These are phyloP conservation scores for Exserohilum turcica DNA, from an alignment of 2,329 filamentous ascomycete species.

Conservation along the genomic window DNA sequence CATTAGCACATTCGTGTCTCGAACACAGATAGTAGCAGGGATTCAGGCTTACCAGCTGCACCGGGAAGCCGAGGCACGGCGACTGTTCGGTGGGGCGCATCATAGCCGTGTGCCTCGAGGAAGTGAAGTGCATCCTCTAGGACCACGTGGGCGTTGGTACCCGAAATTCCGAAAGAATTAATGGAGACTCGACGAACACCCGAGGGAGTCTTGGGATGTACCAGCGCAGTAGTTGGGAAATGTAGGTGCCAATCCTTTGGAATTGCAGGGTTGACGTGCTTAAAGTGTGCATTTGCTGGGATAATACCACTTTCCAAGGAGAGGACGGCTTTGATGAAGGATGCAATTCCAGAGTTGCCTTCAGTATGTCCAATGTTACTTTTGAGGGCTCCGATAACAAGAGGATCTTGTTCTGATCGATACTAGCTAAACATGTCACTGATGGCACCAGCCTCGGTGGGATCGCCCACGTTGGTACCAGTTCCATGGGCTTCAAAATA, in stretches of 20 bases:
- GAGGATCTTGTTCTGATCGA: conserved; percentile 15
- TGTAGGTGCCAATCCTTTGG: neutral
- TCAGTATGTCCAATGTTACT: conserved; percentile 47
- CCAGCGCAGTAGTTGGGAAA: neutral
- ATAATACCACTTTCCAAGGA: conserved; percentile 46
- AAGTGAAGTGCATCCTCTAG: conserved; percentile 26
- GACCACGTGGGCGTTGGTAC: conserved; percentile 25
- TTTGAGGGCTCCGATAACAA: conserved; percentile 25
- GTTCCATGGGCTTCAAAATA: conserved; percentile 47
- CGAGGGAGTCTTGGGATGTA: neutral
- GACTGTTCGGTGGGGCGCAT: neutral
- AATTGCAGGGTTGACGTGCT: conserved; percentile 13
- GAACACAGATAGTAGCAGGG: neutral
- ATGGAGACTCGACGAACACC: conserved; percentile 15
- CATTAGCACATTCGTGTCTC: neutral
- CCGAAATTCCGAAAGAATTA: conserved; percentile 26
- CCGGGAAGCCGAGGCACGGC: neutral
- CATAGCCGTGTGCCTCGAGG: neutral
- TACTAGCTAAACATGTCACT: conserved; percentile 15
- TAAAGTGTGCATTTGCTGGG: conserved; percentile 29
- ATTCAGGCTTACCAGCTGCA: neutral
- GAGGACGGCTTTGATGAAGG: conserved; percentile 48
- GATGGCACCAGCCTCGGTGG: conserved; percentile 25
- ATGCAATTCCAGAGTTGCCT: conserved; percentile 43
- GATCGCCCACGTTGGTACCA: conserved; percentile 56